Evolutionary conservation across 139 green algal species (phyloP).

Genomic region (Chlorella sp.): DNA sequence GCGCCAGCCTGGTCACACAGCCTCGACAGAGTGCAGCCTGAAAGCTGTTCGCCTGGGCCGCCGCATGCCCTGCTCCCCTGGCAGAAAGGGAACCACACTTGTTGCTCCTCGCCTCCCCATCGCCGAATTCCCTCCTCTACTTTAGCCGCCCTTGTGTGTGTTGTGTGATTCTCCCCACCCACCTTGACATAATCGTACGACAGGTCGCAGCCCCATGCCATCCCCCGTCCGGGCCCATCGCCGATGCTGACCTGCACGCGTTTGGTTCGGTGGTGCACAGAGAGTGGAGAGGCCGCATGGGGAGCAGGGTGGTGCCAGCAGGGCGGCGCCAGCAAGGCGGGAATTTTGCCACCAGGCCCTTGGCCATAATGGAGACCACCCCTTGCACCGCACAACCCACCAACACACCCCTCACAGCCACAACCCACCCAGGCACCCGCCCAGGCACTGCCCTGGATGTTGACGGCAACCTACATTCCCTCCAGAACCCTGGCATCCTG

Average conservation of each 20-base stretch:
- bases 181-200: constrained; percentile 91
- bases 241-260: constrained; percentile 47
- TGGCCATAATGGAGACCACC: too few relatives aligned
- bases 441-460: too few relatives aligned
- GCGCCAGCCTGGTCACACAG: not conserved
- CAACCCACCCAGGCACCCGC: too few relatives aligned
- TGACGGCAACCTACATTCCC: too few relatives aligned
- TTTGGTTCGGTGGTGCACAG: not conserved
- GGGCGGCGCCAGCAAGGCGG: not conserved
- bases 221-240: constrained; percentile 69
- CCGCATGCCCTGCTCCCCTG: not conserved
- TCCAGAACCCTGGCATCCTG: too few relatives aligned
- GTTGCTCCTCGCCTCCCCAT: not conserved
- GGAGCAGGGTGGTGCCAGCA: not conserved
- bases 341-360: too few relatives aligned
- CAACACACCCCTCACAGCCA: too few relatives aligned
- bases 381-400: too few relatives aligned
- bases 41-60: not conserved
- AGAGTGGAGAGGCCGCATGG: too few relatives aligned
- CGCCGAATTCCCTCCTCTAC: not conserved
- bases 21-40: too few relatives aligned
- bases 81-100: not conserved
- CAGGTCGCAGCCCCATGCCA: constrained; percentile 88
- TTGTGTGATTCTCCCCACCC: constrained; percentile 51
- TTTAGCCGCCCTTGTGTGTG: not conserved